Evolutionary conservation across 1,284 basidiomycete genomes (phyloP), one percentile per base, ranked within the genome.

Genomic region (Phaffia rhodozyma): DNA sequence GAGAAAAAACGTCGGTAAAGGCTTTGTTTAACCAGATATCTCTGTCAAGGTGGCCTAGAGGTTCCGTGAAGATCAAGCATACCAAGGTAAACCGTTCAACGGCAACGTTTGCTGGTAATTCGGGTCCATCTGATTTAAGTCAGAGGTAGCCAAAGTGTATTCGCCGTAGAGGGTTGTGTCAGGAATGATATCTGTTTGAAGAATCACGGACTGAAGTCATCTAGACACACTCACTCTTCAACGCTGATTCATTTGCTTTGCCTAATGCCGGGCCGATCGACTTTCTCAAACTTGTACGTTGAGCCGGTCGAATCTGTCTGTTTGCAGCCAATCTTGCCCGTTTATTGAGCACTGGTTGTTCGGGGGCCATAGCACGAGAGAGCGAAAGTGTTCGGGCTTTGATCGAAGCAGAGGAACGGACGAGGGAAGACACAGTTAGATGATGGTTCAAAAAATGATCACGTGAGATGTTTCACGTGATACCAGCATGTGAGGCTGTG

Each of bases 81-180:
- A 89, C 91, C 79, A 92, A 85, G 13, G 86, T 81, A 72, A 94
- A 94, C 70, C 82, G 85, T 71, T 93, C 91, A 11, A 93, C 86
- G 70, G 92, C 86, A 55, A 96, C 80, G 0, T 84, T 80, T 23
- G 82, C 80, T 0, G 90, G 89, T 5, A 94, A 74, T 20, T 55
- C 63, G 32, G 54, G 32, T 34, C 54, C 63, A 60, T 65, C 21
- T 52, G 48, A 49, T 38, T 34, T 29, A 6, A 20, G 13, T n/a
- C 34, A 43, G 25, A 23, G 29, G 21, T 3, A 16, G 13, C 16
- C 27, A 5, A 1, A 11, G 5, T 4, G 53, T 13, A 49, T n/a
- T n/a, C n/a, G 11, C 32, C 21, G 57, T 48, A 48, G 25, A 48
- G 23, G n/a, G n/a, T n/a, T n/a, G n/a, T n/a, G 38, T 48, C 20